Evolutionary conservation across 2,329 filamentous ascomycete species (phyloP).

Genomic region (Aureobasidium pullulans): DNA sequence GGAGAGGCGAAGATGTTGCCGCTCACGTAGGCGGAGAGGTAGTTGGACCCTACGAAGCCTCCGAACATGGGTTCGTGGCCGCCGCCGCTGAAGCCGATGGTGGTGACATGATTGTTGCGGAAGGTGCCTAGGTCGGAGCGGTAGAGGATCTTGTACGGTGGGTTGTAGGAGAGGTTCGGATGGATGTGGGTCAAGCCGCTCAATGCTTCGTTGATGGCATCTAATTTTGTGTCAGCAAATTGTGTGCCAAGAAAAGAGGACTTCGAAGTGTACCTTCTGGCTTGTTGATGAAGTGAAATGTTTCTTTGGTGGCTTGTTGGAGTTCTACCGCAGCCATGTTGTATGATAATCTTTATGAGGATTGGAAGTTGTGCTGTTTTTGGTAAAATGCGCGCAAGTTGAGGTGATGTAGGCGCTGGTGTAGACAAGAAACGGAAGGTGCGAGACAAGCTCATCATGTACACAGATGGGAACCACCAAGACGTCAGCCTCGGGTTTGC

Average conservation of each 20-base stretch:
- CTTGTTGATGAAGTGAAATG: conserved; percentile 32
- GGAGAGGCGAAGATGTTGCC: conserved; percentile 60
- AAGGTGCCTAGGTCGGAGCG: conserved; percentile 27
- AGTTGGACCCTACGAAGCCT: conserved; percentile 55
- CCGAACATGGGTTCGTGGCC: conserved; percentile 54
- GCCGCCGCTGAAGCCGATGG: conserved; percentile 31
- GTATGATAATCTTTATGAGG: too few species aligned
- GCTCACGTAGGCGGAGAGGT: conserved; percentile 54
- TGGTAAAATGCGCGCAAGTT: background rate
- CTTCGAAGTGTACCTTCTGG: conserved; percentile 10
- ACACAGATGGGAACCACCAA: background rate
- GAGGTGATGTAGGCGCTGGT: background rate
- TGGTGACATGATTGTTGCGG: conserved; percentile 27
- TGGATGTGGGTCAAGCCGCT: conserved; percentile 29
- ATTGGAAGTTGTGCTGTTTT: background rate
- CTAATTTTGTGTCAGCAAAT: background rate
- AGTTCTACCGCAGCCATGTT: conserved; percentile 2
- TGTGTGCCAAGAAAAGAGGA: background rate
- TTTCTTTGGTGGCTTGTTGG: conserved; percentile 18
- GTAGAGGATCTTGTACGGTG: conserved; percentile 31
- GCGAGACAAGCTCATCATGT: conserved; percentile 1
- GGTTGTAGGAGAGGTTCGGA: conserved; percentile 26
- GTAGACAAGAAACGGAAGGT: background rate
- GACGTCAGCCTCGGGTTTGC: conserved; percentile 1
- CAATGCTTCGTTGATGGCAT: conserved; percentile 30